A percentile compares a stretch with the other conserved stretches of the same genome.
Evolutionary conservation across 768 basidiomycete genomes (phyloP).

Genomic region (Sporobolomyces pararoseus): DNA sequence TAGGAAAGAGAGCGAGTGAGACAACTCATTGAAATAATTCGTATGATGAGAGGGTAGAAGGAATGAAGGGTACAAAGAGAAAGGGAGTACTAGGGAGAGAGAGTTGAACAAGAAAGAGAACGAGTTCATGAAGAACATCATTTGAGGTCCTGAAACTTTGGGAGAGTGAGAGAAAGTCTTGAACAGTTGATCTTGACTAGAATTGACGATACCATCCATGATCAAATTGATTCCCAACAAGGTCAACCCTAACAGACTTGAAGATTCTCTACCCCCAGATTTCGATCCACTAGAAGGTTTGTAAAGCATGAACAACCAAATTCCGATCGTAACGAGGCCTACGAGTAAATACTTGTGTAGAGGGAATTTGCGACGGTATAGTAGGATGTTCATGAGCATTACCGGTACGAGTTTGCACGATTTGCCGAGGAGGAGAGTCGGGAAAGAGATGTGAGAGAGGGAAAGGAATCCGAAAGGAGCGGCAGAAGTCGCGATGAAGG

Average conservation of each 20-base stretch:
- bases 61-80: constrained; percentile 58
- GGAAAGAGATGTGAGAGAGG: constrained; percentile 92
- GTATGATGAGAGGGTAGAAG: constrained; percentile 65
- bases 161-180: constrained; percentile 59
- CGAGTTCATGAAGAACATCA: constrained; percentile 98
- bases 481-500: constrained; percentile 80
- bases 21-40: too few species aligned
- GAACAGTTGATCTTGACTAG: constrained; percentile 96
- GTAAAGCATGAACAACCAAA: constrained; percentile 72
- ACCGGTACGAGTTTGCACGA: constrained; percentile 99
- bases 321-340: constrained; percentile 77
- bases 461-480: constrained; percentile 95
- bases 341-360: constrained; percentile 95
- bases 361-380: constrained; percentile 89
- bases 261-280: constrained; percentile 48
- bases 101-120: constrained; percentile 73
- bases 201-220: constrained; percentile 89
- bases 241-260: constrained; percentile 65
- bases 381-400: constrained; percentile 92
- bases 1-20: constrained; percentile 68
- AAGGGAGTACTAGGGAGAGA: constrained; percentile 58
- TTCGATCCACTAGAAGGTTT: constrained; percentile 47
- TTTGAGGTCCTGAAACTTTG: constrained; percentile 75
- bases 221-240: constrained; percentile 81
- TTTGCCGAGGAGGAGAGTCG: constrained; percentile 97